Base-by-base conservation (phyloP, 768 basidiomycete species). In the Amyloporia xantha region DNA sequence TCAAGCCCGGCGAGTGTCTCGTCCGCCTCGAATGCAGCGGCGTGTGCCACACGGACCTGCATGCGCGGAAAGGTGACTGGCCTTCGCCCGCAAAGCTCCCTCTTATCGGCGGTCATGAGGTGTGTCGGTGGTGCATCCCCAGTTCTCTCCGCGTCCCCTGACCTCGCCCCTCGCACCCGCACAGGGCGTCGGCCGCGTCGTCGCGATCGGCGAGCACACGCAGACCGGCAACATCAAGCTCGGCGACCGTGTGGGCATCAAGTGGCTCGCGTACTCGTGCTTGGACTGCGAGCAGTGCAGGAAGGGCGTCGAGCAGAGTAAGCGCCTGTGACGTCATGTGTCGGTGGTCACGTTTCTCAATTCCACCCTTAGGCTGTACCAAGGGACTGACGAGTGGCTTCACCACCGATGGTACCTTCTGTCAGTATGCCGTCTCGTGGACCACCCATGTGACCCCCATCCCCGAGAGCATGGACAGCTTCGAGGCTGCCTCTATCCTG, bases 11-110 rank as follows among this genome's bases (percentile, higher is more conserved):
- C 40, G 81, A 88, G 66, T 86, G 83, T 60, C 80, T 91, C 54
- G 71, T 91, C 64, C 83, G 86, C 66, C 71, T 91, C 60, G 72
- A 75, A 28, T 83, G 78, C 68, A 82, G 84, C 5, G 89, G 89
- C 48, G 87, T 91, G n/a, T 91, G 90, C 67, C 88, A 91, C 61
- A 87, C 85, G 2, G 90, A 91, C 59, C 74, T 89, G 12, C 90
- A 91, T 58, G 83, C 83, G 23, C 78, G 77, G 30, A 66, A 76
- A 33, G 79, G 77, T 38, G 91, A 93, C 61, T 93, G 92, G 92
- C 91, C 91, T 0, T 49, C 87, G 9, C 65, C 73, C n/a, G 71
- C 79, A 27, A 77, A 71, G 45, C 71, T 71, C 1, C 85, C 84
- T 0, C 77, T 90, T 41, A 77, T 91, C 49, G 87, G 87, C 13